phyloP scores from a whole-genome alignment of 176 grass and related monocot species.

The Eragrostis curvula region DNA sequence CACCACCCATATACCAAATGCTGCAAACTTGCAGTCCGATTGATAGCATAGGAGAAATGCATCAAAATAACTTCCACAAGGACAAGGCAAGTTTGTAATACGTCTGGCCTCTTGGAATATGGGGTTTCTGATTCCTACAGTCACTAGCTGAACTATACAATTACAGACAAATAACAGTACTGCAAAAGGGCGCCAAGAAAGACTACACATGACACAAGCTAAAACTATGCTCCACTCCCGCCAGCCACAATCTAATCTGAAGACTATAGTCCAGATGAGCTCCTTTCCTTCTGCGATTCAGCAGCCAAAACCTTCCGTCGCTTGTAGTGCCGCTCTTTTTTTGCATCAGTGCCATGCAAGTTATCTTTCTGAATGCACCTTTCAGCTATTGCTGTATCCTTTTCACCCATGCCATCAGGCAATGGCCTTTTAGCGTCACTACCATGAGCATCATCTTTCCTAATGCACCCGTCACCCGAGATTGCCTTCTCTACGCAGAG shows the following conservation, averaged over 20 bases:
- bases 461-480: slow-evolving; percentile 31
- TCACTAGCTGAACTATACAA: background rate
- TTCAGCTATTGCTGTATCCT: slow-evolving; percentile 13
- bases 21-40: no score
- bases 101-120: background rate
- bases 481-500: background rate
- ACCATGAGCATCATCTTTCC: slow-evolving; percentile 34
- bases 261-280: slow-evolving; percentile 34
- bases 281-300: slow-evolving; percentile 42
- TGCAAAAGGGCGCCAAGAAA: background rate
- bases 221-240: background rate
- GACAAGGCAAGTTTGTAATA: background rate
- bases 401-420: slow-evolving; percentile 8
- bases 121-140: background rate
- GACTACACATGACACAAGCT: slow-evolving; percentile 5
- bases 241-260: slow-evolving; percentile 24
- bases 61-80: background rate
- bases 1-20: no score
- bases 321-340: slow-evolving; percentile 56
- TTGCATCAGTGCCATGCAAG: slow-evolving; percentile 14
- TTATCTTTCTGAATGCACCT: slow-evolving; percentile 45
- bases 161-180: slow-evolving; percentile 9
- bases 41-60: background rate
- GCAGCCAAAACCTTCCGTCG: slow-evolving; percentile 54
- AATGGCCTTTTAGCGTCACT: slow-evolving; percentile 20